Conservation (phyloP, 2,329 filamentous ascomycete species). For the Aschersonia sp. region DNA sequence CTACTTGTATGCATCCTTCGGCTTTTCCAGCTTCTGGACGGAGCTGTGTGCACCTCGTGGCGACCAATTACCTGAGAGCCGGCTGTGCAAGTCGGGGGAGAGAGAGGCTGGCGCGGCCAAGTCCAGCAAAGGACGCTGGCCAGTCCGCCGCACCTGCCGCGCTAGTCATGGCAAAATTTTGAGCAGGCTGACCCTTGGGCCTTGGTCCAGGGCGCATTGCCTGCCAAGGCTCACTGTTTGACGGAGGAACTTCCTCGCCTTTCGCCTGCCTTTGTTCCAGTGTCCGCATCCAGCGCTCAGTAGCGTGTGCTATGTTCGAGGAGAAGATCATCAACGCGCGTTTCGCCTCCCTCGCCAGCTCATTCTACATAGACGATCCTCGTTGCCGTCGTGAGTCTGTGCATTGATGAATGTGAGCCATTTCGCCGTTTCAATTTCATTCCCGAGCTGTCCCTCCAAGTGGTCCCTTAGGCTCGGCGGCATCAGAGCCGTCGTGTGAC, state of each 20-base stretch:
- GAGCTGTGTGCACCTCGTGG: too few relatives aligned
- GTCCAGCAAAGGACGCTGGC: too few relatives aligned
- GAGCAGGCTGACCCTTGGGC: neutral
- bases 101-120: neutral
- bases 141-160: too few relatives aligned
- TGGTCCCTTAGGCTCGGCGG: neutral
- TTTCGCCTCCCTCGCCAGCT: too few relatives aligned
- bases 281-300: neutral
- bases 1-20: neutral
- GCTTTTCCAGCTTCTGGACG: neutral
- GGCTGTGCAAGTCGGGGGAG: too few relatives aligned
- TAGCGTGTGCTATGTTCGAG: too few relatives aligned
- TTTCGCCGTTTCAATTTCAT: neutral
- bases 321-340: too few relatives aligned
- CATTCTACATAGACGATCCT: too few relatives aligned
- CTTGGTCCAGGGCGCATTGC: neutral
- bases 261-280: neutral
- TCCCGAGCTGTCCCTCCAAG: neutral
- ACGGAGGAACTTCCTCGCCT: neutral
- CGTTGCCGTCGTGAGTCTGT: too few relatives aligned
- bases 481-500: neutral
- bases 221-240: neutral
- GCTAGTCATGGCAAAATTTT: neutral
- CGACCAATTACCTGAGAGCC: too few relatives aligned
- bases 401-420: neutral